Percentiles rank a stretch among this genome's conserved stretches.
Evolutionary conservation across 1,284 basidiomycete species (phyloP).

Genomic region (Cryptococcus neoformans): DNA sequence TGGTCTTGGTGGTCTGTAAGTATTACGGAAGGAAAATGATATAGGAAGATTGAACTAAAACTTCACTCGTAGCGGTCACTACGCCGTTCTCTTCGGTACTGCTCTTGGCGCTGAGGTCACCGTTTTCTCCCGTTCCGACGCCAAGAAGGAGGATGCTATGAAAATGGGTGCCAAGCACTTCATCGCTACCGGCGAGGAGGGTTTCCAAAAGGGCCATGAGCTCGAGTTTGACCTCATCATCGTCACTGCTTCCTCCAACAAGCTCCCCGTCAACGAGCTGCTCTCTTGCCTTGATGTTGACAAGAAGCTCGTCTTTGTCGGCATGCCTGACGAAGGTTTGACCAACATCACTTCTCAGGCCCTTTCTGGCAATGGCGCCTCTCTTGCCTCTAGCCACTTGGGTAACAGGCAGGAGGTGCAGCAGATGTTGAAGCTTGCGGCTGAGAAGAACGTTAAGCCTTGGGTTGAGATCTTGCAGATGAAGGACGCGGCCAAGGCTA

Average conservation of each 20-base stretch:
- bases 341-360: conserved; percentile 17
- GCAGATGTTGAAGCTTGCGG: conserved; percentile 60
- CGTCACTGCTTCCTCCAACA: conserved; percentile 52
- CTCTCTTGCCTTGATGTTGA: conserved; percentile 55
- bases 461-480: conserved; percentile 56
- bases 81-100: conserved; percentile 59
- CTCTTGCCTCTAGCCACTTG: conserved; percentile 53
- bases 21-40: not conserved
- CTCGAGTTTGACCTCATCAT: conserved; percentile 61
- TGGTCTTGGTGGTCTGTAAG: conserved; percentile 58
- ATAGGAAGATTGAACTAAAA: not conserved
- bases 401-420: conserved; percentile 59
- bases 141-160: conserved; percentile 60
- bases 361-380: conserved; percentile 20
- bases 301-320: conserved; percentile 56
- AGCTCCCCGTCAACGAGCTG: conserved; percentile 50
- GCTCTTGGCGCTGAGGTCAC: conserved; percentile 61
- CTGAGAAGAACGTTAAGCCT: conserved; percentile 55
- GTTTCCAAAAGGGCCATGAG: conserved; percentile 51
- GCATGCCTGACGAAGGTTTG: conserved; percentile 47
- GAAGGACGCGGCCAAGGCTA: conserved; percentile 57
- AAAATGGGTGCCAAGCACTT: conserved; percentile 60
- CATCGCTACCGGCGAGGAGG: conserved; percentile 50
- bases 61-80: conserved; percentile 46
- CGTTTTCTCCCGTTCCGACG: conserved; percentile 62